Evolutionary conservation across 2,329 filamentous ascomycete species (phyloP), one percentile per base, ranked within the genome.

Genomic region (Cordyceps sp.): DNA sequence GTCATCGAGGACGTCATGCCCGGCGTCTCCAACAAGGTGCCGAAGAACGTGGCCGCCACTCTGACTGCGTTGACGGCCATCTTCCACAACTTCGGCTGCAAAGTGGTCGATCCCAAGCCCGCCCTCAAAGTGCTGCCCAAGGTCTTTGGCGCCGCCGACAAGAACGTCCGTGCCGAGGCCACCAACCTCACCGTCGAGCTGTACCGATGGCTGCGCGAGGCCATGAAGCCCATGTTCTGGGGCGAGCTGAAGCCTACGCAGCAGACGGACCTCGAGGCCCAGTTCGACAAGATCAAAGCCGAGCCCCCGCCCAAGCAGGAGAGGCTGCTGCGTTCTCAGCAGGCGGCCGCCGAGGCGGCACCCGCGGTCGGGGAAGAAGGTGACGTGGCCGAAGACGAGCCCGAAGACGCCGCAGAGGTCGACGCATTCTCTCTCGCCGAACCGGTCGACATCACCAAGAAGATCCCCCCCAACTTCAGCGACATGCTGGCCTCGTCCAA

Each of bases 191-290:
- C 88, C 0, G 83, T 94, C 30, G 92, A 98, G 50, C 72, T 98
- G 36, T 98, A 98, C 56, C 69, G 90, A 55, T 98, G 92, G 90
- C 65, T 98, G 22, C 80, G 88, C 42, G 90, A 98, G 41, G 88
- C 88, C 10, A 94, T 98, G 76, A 98, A 98, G 53, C 84, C 88
- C 24, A 78, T 96, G 56, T 96, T 98, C 53, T 98, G 90, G 86
- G 74, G 70, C 28, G 90, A 98, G 36, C 57, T 98, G 38, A 98
- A 98, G 53, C 80, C 88, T 1, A 88, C 93, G 1, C 90, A 98
- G 50, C 90, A 98, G 53, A 74, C 78, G 38, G 92, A 98, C 48
- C 61, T 98, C 35, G 92, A 98, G 48, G 81, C 86, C 25, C 70
- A 93, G 31, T 98, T 98, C 40, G 90, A 96, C 46, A 85, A 83